phyloP scores from a whole-genome alignment of 371 early-diverging fungal genomes.

The Syncephalis fuscata region DNA sequence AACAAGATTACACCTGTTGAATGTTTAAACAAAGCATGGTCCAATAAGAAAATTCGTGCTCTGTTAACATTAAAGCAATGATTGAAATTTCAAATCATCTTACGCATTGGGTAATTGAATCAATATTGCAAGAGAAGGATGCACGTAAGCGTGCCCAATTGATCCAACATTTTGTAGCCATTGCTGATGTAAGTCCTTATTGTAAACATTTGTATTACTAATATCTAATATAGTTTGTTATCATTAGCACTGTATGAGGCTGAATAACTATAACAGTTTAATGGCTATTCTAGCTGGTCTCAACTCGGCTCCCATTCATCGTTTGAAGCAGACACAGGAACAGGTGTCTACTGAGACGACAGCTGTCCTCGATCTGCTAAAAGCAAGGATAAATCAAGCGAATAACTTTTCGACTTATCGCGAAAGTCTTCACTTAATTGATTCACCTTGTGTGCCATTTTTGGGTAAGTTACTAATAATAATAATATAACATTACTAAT shows the following conservation, averaged over 20 bases:
- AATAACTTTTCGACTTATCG: slow-evolving; percentile 75
- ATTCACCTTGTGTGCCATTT: slow-evolving; percentile 87
- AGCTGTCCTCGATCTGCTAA: slow-evolving; percentile 25
- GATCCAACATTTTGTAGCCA: slow-evolving; percentile 64
- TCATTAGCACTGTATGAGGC: slow-evolving; percentile 30
- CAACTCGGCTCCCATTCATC: slow-evolving; percentile 71
- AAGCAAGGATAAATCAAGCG: slow-evolving; percentile 57
- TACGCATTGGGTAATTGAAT: slow-evolving; percentile 77
- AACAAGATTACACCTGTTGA: slow-evolving; percentile 70
- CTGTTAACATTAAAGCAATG: slow-evolving; percentile 52
- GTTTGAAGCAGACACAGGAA: slow-evolving; percentile 79
- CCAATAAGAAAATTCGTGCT: slow-evolving; percentile 33
- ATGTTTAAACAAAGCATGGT: slow-evolving; percentile 82
- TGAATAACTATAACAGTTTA: slow-evolving; percentile 88
- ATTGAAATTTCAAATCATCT: slow-evolving; percentile 53
- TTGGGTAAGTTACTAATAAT: slow-evolving; percentile 16
- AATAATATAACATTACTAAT: background rate
- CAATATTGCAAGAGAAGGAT: slow-evolving; percentile 63
- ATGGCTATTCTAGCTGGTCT: slow-evolving; percentile 83
- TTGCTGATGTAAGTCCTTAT: slow-evolving; percentile 50
- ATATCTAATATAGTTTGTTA: slow-evolving; percentile 12
- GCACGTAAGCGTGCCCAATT: slow-evolving; percentile 51
- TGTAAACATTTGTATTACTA: background rate
- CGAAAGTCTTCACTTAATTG: slow-evolving; percentile 55
- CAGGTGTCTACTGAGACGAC: slow-evolving; percentile 24